A percentile compares a stretch with the other conserved stretches of the same genome.
Evolutionary conservation across 148 eudicot genomes (phyloP).

Genomic region (Selenicereus undatus): DNA sequence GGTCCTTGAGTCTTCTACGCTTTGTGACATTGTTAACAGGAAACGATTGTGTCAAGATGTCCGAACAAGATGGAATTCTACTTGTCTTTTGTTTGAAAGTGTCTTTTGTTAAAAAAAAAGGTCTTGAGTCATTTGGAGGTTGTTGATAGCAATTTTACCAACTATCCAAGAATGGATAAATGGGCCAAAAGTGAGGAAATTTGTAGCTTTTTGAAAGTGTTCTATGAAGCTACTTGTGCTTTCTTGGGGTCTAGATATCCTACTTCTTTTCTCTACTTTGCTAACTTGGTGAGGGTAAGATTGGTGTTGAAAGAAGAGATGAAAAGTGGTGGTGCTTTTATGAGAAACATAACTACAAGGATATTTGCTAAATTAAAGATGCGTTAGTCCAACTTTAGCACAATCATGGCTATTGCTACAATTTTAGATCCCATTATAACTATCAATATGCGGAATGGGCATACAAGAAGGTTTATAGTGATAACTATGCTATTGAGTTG

Average conservation of each 20-base stretch:
- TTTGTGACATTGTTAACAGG: not conserved
- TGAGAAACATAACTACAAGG: not conserved
- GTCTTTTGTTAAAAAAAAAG: no score
- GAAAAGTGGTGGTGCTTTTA: not conserved
- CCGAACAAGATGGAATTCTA: not conserved
- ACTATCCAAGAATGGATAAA: not conserved
- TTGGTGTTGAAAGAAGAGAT: not conserved
- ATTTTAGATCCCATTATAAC: not conserved
- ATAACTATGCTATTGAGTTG: not conserved
- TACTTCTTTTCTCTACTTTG: not conserved
- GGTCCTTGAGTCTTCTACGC: not conserved
- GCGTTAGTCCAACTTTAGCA: not conserved
- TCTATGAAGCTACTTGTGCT: not conserved
- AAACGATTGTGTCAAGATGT: not conserved
- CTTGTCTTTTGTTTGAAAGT: not conserved
- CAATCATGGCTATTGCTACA: not conserved
- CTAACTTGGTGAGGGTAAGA: not conserved
- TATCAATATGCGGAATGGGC: not conserved
- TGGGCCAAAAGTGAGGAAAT: not conserved
- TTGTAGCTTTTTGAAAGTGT: not conserved
- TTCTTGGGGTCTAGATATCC: not conserved
- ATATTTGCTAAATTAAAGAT: not conserved
- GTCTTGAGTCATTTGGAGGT: not conserved
- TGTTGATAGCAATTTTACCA: not conserved
- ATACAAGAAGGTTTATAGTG: not conserved